Evolutionary conservation across 2,329 filamentous ascomycete species (phyloP), one percentile per base, ranked within the genome.

Genomic region (Alternaria ethzedia): DNA sequence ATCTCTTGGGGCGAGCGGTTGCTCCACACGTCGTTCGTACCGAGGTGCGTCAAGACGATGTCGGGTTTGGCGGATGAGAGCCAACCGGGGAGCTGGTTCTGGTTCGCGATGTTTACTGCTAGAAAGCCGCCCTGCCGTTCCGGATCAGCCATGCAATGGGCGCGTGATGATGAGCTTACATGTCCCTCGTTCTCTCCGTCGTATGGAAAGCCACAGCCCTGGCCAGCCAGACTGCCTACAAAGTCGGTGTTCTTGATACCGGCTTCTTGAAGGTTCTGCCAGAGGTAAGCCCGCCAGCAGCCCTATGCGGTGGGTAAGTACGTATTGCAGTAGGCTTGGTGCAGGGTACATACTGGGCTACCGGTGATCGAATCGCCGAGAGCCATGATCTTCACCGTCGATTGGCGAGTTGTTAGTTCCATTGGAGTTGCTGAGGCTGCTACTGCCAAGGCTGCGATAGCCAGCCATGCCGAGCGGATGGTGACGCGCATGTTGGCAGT

Each of bases 111-210:
- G 2, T 80, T 75, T 45, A 71, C 73, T 6, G 81, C 79, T 13
- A 57, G 55, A 36, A 49, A 67, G 8, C 65, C 65, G n/a, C 54
- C 65, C 64, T 67, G 23, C 5, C 3, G 17, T 10, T 36, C 11
- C 11, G 5, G 11, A 6, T 32, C 13, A 32, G 28, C 17, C 4
- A 3, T 51, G 28, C 8, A 11, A 23, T 23, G 8, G 8, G 8
- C 1, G 10, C 10, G 8, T 6, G 21, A 6, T 23, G 3, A 20
- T 12, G 23, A n/a, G 12, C 57, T 47, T 55, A 80, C 74, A 65
- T 82, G 80, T 23, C 80, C 81, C 57, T 83, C 81, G 56, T 82
- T 81, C 20, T 80, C 77, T 43, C 78, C 78, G 52, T 83, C 81
- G 63, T 82, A 82, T 12, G 71, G 62, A 59, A 82, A 78, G 50